These are phyloP conservation scores for Moesziomyces sp. DNA, from an alignment of 1,284 basidiomycete genomes.

Conservation along the genomic window DNA sequence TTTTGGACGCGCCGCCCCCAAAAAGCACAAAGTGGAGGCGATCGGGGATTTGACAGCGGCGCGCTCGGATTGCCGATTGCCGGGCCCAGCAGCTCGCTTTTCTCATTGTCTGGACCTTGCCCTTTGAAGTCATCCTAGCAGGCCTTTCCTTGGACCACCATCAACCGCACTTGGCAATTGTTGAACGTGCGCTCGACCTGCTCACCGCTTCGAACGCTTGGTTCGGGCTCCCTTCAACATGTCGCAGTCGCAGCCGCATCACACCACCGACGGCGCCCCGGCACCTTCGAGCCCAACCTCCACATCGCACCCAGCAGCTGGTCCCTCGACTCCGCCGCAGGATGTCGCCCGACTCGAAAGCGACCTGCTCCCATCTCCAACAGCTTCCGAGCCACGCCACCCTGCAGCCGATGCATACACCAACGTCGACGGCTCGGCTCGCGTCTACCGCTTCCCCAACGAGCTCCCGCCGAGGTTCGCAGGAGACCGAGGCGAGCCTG, in stretches of 20 bases:
- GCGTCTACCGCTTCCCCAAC: constrained; percentile 36
- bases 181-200: too few relatives aligned
- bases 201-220: too few relatives aligned
- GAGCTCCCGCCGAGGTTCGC: constrained; percentile 23
- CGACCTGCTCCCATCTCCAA: constrained; percentile 39
- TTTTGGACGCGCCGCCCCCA: too few relatives aligned
- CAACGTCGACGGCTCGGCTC: constrained; percentile 36
- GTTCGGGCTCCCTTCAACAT: neutral
- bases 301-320: neutral
- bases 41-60: too few relatives aligned
- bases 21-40: too few relatives aligned
- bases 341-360: constrained; percentile 25
- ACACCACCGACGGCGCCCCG: constrained; percentile 1
- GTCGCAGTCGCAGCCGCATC: neutral
- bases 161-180: too few relatives aligned
- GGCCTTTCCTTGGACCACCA: too few relatives aligned
- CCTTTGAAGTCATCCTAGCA: too few relatives aligned
- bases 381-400: constrained; percentile 3
- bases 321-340: neutral
- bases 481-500: constrained; percentile 4
- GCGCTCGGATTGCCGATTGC: too few relatives aligned
- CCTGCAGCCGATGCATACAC: neutral
- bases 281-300: constrained; percentile 8
- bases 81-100: too few relatives aligned
- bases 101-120: too few relatives aligned